These are phyloP conservation scores for Stagonosporopsis chrysanthemi DNA, from an alignment of 2,329 filamentous ascomycete species.

Conservation along the genomic window DNA sequence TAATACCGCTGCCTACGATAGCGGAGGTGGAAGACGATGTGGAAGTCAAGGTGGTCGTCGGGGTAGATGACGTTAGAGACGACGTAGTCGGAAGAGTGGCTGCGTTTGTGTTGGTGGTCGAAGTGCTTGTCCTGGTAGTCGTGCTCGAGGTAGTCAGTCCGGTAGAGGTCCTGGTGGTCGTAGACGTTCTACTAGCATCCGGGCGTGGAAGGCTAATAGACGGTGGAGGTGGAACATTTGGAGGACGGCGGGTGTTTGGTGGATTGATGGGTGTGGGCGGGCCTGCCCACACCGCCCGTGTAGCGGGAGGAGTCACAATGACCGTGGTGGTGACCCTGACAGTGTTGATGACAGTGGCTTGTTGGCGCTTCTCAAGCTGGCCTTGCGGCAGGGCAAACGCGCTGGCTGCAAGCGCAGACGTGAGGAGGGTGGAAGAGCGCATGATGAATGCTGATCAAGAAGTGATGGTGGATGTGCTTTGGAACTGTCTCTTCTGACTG, in stretches of 20 bases:
- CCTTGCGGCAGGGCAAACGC: conserved; percentile 35
- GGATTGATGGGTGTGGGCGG: conserved; percentile 11
- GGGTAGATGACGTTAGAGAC: neutral
- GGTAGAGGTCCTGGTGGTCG: neutral
- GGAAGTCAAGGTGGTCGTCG: neutral
- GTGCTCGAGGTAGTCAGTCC: no score
- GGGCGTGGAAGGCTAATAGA: conserved; percentile 5
- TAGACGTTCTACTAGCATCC: conserved; percentile 1
- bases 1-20: neutral
- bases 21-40: neutral
- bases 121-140: neutral
- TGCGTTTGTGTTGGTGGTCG: neutral
- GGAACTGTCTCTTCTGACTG: neutral
- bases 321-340: conserved; percentile 35
- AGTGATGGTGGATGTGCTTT: conserved; percentile 9
- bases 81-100: neutral
- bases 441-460: conserved; percentile 30
- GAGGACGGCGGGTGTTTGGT: conserved; percentile 4
- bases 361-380: conserved; percentile 27
- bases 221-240: conserved; percentile 4
- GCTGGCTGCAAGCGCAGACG: conserved; percentile 35
- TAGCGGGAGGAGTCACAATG: conserved; percentile 17
- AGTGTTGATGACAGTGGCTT: conserved; percentile 33
- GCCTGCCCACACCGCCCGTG: conserved; percentile 8
- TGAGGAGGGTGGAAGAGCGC: conserved; percentile 37